Percentiles rank a stretch among this genome's conserved stretches.
Evolutionary conservation across 306 rosid species (phyloP).

Genomic region (Macrotyloma uniflorum): DNA sequence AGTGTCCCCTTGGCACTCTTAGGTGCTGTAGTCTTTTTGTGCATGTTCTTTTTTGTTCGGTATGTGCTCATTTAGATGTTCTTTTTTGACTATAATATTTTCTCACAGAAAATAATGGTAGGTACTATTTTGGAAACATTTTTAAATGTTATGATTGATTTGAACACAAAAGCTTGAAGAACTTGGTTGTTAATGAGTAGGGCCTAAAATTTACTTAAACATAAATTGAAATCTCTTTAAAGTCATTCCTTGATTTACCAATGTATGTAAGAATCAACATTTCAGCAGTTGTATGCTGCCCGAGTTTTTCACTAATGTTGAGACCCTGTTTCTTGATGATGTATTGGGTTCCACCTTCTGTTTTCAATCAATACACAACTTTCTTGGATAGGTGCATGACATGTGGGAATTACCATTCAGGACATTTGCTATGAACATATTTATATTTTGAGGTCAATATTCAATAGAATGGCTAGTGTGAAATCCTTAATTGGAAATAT

Average conservation of each 20-base stretch:
- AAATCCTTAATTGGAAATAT: neutral
- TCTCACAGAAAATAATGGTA: neutral
- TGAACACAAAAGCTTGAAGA: neutral
- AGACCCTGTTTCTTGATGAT: neutral
- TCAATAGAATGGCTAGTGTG: neutral
- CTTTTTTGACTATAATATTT: neutral
- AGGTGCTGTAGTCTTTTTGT: neutral
- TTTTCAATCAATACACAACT: neutral
- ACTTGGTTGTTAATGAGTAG: neutral
- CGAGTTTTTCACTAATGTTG: neutral
- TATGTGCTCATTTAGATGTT: neutral
- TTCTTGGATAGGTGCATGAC: neutral
- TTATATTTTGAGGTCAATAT: neutral
- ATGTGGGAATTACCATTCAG: neutral
- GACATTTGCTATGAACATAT: neutral
- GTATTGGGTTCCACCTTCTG: neutral
- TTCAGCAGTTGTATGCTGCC: slow-evolving; percentile 20
- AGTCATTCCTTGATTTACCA: slow-evolving; percentile 9
- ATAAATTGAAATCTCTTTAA: neutral
- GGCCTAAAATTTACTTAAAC: neutral
- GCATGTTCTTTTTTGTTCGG: neutral
- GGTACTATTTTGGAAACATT: neutral
- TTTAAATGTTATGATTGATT: neutral
- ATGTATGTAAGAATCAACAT: neutral
- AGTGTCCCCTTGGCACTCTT: neutral